Conservation (phyloP, 1,284 basidiomycete species). For the Volvariella surrecta region DNA sequence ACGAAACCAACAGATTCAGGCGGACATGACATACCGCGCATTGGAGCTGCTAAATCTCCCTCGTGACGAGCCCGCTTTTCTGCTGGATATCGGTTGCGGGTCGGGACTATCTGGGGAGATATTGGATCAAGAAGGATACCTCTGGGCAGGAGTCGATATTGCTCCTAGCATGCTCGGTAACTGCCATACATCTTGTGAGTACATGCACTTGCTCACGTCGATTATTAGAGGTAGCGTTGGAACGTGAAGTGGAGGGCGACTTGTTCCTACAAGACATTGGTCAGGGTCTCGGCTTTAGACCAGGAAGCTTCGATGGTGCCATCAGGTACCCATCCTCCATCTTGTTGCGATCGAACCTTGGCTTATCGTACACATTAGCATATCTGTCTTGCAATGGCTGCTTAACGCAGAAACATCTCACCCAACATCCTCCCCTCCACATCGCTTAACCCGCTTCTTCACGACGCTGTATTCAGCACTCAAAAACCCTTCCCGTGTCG, state of each 20-base stretch:
- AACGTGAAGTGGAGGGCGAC: constrained; percentile 91
- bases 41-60: constrained; percentile 87
- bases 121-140: constrained; percentile 88
- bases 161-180: constrained; percentile 94
- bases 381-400: constrained; percentile 98
- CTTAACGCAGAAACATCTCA: constrained; percentile 94
- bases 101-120: constrained; percentile 98
- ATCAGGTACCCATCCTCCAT: constrained; percentile 62
- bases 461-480: constrained; percentile 92
- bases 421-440: constrained; percentile 86
- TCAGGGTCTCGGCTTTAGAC: constrained; percentile 90
- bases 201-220: constrained; percentile 4
- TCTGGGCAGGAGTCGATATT: constrained; percentile 94
- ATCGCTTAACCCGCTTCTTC: constrained; percentile 91
- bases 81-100: constrained; percentile 97
- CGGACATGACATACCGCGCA: constrained; percentile 96
- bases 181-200: constrained; percentile 15
- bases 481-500: constrained; percentile 86
- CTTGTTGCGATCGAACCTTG: too few species aligned
- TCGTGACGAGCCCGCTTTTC: constrained; percentile 65
- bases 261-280: constrained; percentile 90
- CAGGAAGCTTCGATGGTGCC: constrained; percentile 95
- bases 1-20: constrained; percentile 95
- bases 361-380: constrained; percentile 36
- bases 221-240: constrained; percentile 79